Evolutionary conservation across 2,329 filamentous ascomycete species (phyloP).

Genomic region (Alternaria sp.): DNA sequence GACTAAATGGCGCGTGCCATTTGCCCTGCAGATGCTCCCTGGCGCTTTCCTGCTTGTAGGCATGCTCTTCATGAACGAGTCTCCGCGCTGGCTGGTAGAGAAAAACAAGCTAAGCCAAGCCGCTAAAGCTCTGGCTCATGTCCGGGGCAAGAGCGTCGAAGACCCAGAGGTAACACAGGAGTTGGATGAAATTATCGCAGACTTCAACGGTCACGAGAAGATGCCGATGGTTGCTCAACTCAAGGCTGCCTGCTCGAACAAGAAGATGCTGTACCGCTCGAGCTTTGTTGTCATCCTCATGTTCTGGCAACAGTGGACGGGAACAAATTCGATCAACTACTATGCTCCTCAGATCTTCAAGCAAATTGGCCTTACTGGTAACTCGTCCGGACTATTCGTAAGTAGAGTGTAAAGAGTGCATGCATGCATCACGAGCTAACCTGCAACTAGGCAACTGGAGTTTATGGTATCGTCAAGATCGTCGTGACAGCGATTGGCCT

Average conservation of each 20-base stretch:
- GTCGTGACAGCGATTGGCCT: constrained; percentile 55
- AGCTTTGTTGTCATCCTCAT: constrained; percentile 55
- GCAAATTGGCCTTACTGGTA: constrained; percentile 52
- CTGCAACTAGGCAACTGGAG: constrained; percentile 22
- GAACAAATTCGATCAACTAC: constrained; percentile 49
- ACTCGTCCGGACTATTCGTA: constrained; percentile 54
- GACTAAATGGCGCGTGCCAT: constrained; percentile 63
- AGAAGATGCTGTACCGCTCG: constrained; percentile 53
- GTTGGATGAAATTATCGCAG: constrained; percentile 54
- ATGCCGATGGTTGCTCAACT: constrained; percentile 52
- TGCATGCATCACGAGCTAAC: constrained; percentile 10
- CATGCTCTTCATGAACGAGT: constrained; percentile 62
- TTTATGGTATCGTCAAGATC: constrained; percentile 60
- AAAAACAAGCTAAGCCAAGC: constrained; percentile 60
- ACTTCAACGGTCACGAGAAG: constrained; percentile 56
- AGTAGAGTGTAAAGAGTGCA: constrained; percentile 23
- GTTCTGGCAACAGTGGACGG: constrained; percentile 56
- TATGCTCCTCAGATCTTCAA: constrained; percentile 57
- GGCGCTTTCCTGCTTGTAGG: constrained; percentile 61
- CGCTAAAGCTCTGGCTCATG: constrained; percentile 50
- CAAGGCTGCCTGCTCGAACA: constrained; percentile 49
- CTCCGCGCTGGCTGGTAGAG: constrained; percentile 64
- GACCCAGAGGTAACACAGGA: constrained; percentile 51
- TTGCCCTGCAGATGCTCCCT: constrained; percentile 63
- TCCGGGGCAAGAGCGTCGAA: constrained; percentile 49